phyloP scores from a whole-genome alignment of 2,329 filamentous ascomycete species.

The Hirsutella thompsonii region DNA sequence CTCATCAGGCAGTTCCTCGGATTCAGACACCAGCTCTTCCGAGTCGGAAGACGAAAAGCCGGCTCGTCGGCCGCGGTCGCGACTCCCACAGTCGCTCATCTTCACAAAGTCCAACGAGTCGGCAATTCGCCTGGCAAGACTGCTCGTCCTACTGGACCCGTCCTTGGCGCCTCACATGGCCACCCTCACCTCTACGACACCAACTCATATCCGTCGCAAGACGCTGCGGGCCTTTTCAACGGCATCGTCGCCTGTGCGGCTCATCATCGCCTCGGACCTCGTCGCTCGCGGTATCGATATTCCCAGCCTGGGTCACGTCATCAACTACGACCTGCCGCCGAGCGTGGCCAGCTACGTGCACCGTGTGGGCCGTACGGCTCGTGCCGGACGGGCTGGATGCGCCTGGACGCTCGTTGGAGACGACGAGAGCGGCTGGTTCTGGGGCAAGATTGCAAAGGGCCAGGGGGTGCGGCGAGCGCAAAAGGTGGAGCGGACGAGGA shows the following conservation, averaged over 20 bases:
- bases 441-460: conserved; percentile 61
- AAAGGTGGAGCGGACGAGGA: conserved; percentile 33
- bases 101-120: conserved; percentile 88
- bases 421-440: conserved; percentile 83
- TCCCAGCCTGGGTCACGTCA: conserved; percentile 63
- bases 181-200: conserved; percentile 65
- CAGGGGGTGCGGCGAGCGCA: conserved; percentile 30
- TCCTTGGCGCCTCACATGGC: conserved; percentile 43
- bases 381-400: conserved; percentile 61
- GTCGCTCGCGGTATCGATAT: conserved; percentile 84
- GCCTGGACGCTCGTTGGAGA: conserved; percentile 83
- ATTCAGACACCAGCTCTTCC: conserved; percentile 10
- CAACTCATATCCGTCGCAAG: conserved; percentile 56
- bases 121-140: conserved; percentile 71
- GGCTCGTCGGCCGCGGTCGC: not conserved
- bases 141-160: conserved; percentile 57
- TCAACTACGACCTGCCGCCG: conserved; percentile 87
- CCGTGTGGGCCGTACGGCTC: conserved; percentile 79
- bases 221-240: conserved; percentile 55
- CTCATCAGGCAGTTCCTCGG: conserved; percentile 16
- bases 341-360: conserved; percentile 79
- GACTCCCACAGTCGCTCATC: conserved; percentile 47
- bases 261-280: conserved; percentile 87
- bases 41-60: not conserved
- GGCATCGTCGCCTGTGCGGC: conserved; percentile 51